These are phyloP conservation scores for Eucalyptus lansdowneana DNA, from an alignment of 345 rosid species.

Conservation along the genomic window DNA sequence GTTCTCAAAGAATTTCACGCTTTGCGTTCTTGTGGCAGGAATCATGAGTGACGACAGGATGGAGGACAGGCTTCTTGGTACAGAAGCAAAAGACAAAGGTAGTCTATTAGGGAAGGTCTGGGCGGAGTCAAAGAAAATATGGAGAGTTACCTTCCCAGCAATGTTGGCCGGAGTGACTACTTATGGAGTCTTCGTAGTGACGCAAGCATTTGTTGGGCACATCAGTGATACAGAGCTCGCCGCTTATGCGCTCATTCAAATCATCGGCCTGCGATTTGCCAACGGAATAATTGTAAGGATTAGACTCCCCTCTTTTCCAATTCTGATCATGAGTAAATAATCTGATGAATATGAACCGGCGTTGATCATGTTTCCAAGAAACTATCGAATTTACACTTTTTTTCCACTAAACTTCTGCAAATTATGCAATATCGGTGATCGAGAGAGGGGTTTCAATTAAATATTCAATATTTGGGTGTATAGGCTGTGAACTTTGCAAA, in stretches of 20 bases:
- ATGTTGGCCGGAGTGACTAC: background rate
- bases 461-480: background rate
- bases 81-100: background rate
- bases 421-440: background rate
- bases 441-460: background rate
- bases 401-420: background rate
- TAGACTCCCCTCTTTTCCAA: background rate
- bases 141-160: conserved; percentile 4
- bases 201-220: conserved; percentile 5
- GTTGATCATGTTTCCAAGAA: background rate
- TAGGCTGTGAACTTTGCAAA: background rate
- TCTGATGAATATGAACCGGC: background rate
- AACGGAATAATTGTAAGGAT: background rate
- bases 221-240: background rate
- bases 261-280: background rate
- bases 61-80: conserved; percentile 7
- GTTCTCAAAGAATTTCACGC: background rate
- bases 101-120: conserved; percentile 16
- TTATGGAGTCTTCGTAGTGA: conserved; percentile 1
- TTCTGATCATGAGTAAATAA: background rate
- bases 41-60: background rate
- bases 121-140: conserved; percentile 21
- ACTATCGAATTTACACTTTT: background rate
- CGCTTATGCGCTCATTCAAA: conserved; percentile 4
- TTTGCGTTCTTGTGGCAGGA: background rate